Evolutionary conservation across 2,329 filamentous ascomycete species (phyloP), one percentile per base, ranked within the genome.

Genomic region (Chrysosporium keratinophilum): DNA sequence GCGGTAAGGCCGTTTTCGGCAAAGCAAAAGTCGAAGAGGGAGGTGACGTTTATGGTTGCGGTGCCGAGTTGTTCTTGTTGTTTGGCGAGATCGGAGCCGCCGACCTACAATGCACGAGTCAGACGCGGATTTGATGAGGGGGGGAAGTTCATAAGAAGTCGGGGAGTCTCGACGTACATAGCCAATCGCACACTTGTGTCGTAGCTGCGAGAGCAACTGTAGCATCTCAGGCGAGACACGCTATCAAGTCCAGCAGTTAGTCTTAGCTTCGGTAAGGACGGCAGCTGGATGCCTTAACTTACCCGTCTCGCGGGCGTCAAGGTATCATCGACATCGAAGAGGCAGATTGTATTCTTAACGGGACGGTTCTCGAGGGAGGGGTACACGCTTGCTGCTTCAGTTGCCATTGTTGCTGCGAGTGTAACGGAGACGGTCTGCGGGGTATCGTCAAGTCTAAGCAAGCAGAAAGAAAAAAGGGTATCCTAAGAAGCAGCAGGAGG

Each of bases 21-120:
- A 76, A 98, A 98, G 80, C 86, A 93, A 76, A 88, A 98, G 77
- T 98, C 93, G 77, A 98, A 98, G 65, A 97, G 83, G 58, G 81
- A 77, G 50, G 83, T 89, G 57, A 97, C 91, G 62, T 76, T 69
- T 62, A 84, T 78, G 55, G 78, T 74, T 23, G 79, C 69, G 3
- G 81, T 78, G 68, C 89, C 89, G 58, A 97, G 81, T 75, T 97
- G 91, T 73, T 97, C 93, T 73, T 97, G 88, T 74, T 97, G 93
- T 77, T 98, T 97, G 69, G 71, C 75, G 58, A 95, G 81, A 77
- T 97, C 86, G 64, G 87, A 93, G 68, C 93, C 93, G 65, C 93
- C 93, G 57, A 97, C 71, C 72, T 74, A 51, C 23, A 55, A 19
- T 10, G 41, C 23, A 19, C 17, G 15, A 19, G 28, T 39, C 19